These are phyloP conservation scores for Lentinus polychrous DNA, from an alignment of 1,284 basidiomycete species.

Conservation along the genomic window DNA sequence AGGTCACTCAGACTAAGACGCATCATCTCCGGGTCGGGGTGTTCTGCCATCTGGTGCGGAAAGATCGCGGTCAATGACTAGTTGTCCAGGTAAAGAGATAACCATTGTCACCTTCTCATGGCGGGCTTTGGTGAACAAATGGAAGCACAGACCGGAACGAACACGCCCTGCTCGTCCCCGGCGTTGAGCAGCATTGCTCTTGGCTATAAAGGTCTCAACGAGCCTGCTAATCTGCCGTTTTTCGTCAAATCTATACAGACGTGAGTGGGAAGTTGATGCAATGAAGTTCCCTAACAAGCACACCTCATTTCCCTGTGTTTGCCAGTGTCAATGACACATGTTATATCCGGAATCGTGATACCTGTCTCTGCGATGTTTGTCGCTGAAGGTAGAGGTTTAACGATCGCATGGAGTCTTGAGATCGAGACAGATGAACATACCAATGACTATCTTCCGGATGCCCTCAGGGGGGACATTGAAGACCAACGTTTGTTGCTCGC, in stretches of 20 bases:
- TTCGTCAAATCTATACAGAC: conserved; percentile 79
- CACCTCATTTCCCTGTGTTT: conserved; percentile 92
- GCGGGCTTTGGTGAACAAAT: conserved; percentile 87
- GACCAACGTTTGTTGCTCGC: conserved; percentile 85
- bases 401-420: not conserved
- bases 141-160: conserved; percentile 88
- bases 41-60: conserved; percentile 76
- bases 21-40: conserved; percentile 95
- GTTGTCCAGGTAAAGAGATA: not conserved
- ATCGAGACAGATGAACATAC: conserved; percentile 32
- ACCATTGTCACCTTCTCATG: conserved; percentile 63
- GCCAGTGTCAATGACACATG: conserved; percentile 94
- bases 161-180: conserved; percentile 92
- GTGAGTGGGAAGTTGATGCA: conserved; percentile 10
- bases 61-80: not conserved
- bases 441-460: conserved; percentile 88
- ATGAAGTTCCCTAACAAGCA: conserved; percentile 6
- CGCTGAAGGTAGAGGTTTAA: conserved; percentile 31
- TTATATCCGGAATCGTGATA: conserved; percentile 97
- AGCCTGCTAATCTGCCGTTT: conserved; percentile 94
- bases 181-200: conserved; percentile 90
- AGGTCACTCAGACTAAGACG: conserved; percentile 92
- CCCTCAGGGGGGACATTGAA: conserved; percentile 83
- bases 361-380: conserved; percentile 81
- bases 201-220: conserved; percentile 89